Percentiles rank a stretch among this genome's conserved stretches.
Evolutionary conservation across 2,329 filamentous ascomycete genomes (phyloP).

Genomic region (Hymenoscyphus infarciens): DNA sequence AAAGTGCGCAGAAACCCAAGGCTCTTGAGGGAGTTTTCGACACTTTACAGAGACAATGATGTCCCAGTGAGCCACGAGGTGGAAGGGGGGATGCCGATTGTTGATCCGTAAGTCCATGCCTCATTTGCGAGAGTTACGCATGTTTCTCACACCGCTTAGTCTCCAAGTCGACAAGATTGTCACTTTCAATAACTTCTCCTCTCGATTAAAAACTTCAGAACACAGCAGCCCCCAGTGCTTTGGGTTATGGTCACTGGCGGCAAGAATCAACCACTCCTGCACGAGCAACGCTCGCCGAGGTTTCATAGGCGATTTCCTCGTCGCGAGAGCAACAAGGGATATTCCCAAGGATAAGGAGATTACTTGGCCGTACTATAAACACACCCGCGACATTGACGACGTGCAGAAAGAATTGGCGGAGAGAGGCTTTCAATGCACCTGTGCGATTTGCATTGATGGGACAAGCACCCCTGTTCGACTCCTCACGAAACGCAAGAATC

Average conservation of each 20-base stretch:
- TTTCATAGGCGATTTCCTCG: conserved; percentile 22
- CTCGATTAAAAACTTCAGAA: background rate
- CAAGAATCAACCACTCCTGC: conserved; percentile 27
- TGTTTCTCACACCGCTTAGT: background rate
- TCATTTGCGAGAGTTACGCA: too few species aligned
- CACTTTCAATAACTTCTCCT: background rate
- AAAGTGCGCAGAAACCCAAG: background rate
- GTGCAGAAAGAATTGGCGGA: too few species aligned
- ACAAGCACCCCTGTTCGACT: too few species aligned
- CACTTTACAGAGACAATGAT: background rate
- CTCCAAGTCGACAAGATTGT: background rate
- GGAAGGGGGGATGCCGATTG: too few species aligned
- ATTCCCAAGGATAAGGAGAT: conserved; percentile 7
- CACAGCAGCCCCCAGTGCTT: background rate
- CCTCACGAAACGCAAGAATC: too few species aligned
- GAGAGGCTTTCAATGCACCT: too few species aligned
- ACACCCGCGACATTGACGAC: too few species aligned
- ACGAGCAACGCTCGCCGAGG: conserved; percentile 19
- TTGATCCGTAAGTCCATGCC: too few species aligned
- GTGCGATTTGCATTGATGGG: too few species aligned
- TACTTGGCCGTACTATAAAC: too few species aligned
- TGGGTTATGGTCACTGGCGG: background rate
- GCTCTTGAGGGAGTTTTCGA: background rate
- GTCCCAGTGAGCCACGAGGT: background rate
- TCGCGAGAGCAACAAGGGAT: conserved; percentile 18